A percentile compares a stretch with the other conserved stretches of the same genome.
Conservation (phyloP, 2,329 filamentous ascomycete genomes). For the Sarocladium strictum region DNA sequence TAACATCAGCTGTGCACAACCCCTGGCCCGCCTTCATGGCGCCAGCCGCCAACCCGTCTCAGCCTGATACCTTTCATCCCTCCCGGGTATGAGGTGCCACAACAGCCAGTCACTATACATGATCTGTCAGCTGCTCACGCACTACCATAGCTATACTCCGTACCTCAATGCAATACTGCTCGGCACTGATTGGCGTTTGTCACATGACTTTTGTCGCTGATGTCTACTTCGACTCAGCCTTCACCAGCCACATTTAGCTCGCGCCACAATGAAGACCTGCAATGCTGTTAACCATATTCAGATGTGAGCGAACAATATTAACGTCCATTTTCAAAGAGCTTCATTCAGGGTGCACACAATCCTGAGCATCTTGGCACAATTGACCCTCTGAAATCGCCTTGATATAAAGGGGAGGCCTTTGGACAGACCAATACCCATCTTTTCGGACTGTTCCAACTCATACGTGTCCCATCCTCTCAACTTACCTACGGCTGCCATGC, state of each 20-base stretch:
- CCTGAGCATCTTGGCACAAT: too few species aligned
- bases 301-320: not conserved
- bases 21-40: not conserved
- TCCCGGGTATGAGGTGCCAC: not conserved
- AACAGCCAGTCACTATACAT: not conserved
- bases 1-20: too few species aligned
- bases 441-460: not conserved
- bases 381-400: too few species aligned
- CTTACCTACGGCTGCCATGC: not conserved
- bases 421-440: too few species aligned
- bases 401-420: too few species aligned
- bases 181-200: not conserved
- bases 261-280: not conserved
- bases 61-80: not conserved
- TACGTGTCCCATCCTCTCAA: not conserved
- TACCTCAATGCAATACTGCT: not conserved
- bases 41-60: conserved; percentile 4
- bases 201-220: too few species aligned
- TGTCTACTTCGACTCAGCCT: not conserved
- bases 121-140: not conserved
- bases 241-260: not conserved
- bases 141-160: too few species aligned
- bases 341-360: not conserved
- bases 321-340: not conserved
- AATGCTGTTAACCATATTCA: not conserved